Base-by-base conservation (phyloP, 192 early-diverging fungal species). In the Gigaspora rosea region DNA sequence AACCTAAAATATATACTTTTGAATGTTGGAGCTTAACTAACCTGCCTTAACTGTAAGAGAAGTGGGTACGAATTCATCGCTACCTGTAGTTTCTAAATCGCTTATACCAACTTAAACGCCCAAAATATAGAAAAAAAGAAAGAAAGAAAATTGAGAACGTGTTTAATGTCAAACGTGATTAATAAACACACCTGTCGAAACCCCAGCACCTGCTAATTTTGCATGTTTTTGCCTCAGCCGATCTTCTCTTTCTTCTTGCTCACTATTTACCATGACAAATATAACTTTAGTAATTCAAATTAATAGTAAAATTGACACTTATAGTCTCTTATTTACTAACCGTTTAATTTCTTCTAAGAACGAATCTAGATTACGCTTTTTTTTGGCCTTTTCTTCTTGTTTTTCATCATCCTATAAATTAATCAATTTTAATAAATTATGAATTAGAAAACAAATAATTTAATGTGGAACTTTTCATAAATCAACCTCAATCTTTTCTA, bases 331-430 rank as follows among this genome's bases (percentile, higher is more conserved):
- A 1, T 48, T 47, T 4, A 10, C 47, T 18, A 82, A 88, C 88
- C 82, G 81, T 83, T 95, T 95, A 50, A 97, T 84, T 71, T 95
- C 95, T 76, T 95, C 92, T 46, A 96, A 79, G 65, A 95, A 95
- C 32, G 88, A 79, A 75, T 96, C 94, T 73, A 97, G 78, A 57
- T 95, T 91, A 63, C 95, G 91, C 81, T 93, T 94, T 76, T 86
- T 87, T 58, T 82, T 85, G 27, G 85, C 75, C 51, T 88, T 89
- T 20, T 82, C 74, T 32, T 85, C 82, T 8, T 79, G 78, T 15
- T 81, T 71, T 62, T 76, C 76, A 36, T 77, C 59, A 15, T 66
- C 71, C 79, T 82, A 54, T 33, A 35, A 27, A 59, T 8, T 71
- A 2, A 41, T 41, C 41, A 41, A 41, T 41, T 41, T 41, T 41